phyloP scores from a whole-genome alignment of 2,329 filamentous ascomycete genomes.

The Fusarium paranaense region DNA sequence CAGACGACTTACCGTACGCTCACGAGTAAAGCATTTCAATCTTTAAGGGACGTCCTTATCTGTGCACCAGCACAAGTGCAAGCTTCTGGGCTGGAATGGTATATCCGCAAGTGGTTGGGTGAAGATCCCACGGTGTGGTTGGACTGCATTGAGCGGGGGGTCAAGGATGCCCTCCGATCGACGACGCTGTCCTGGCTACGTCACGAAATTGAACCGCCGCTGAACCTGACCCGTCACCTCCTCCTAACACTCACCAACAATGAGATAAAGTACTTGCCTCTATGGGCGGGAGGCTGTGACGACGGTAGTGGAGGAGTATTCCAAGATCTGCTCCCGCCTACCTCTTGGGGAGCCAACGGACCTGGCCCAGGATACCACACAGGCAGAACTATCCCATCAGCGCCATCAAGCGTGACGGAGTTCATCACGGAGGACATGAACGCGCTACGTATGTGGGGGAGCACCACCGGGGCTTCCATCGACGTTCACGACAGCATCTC shows the following conservation, averaged over 20 bases:
- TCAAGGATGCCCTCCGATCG: slow-evolving; percentile 37
- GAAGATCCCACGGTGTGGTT: slow-evolving; percentile 35
- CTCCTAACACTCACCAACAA: slow-evolving; percentile 65
- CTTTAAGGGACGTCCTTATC: slow-evolving; percentile 24
- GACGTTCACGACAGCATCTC: slow-evolving; percentile 55
- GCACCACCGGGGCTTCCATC: slow-evolving; percentile 50
- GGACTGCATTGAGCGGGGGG: slow-evolving; percentile 30
- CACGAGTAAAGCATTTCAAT: background rate
- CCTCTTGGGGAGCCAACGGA: slow-evolving; percentile 58
- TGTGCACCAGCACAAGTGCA: background rate
- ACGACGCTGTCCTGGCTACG: slow-evolving; percentile 42
- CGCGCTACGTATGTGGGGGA: slow-evolving; percentile 48
- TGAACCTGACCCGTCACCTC: slow-evolving; percentile 56
- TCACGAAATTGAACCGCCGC: slow-evolving; percentile 48
- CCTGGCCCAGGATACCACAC: slow-evolving; percentile 62
- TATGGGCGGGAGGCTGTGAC: slow-evolving; percentile 71
- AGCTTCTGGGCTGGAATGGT: slow-evolving; percentile 17
- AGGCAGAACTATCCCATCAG: slow-evolving; percentile 53
- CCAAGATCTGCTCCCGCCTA: slow-evolving; percentile 53
- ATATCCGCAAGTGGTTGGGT: background rate
- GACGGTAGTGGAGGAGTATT: slow-evolving; percentile 65
- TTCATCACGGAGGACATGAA: slow-evolving; percentile 53
- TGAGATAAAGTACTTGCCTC: slow-evolving; percentile 72
- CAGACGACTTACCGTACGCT: slow-evolving; percentile 3
- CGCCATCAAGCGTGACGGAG: slow-evolving; percentile 48